Evolutionary conservation across 257 asterid genomes (phyloP), one percentile per base, ranked within the genome.

Genomic region (Phtheirospermum japonicum): DNA sequence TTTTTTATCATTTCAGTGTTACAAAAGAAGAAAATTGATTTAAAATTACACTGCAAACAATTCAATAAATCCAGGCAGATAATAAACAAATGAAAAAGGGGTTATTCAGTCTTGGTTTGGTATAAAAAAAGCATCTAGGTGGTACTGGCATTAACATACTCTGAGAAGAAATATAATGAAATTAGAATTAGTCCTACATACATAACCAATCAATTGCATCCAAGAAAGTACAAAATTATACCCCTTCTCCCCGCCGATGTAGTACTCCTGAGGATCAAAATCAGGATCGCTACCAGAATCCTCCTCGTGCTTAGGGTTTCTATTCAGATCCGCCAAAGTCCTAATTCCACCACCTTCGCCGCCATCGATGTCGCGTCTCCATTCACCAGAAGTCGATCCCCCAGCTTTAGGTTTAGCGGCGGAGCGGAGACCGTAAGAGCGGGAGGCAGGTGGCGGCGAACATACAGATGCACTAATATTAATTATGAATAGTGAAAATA

Each of bases 271-370:
- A n/a, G n/a, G n/a, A n/a, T n/a, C n/a, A n/a, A n/a, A n/a, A n/a
- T n/a, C n/a, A n/a, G n/a, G n/a, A n/a, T n/a, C n/a, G n/a, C n/a
- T n/a, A n/a, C n/a, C n/a, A n/a, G n/a, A n/a, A n/a, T n/a, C n/a
- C n/a, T n/a, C n/a, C n/a, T n/a, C n/a, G n/a, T n/a, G n/a, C n/a
- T n/a, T 74, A 45, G 73, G 64, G 46, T 61, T 76, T 71, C 77
- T 81, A 75, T 77, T 84, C 80, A 90, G 81, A 85, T 90, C 97
- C 19, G 92, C 53, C 9, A 87, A 50, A 37, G 95, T 85, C 64
- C 78, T 71, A 67, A 87, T 80, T 65, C 88, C 80, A 59, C 37
- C 37, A 3, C 77, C 67, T 10, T 69, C 70, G 8, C 67, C 67
- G n/a, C 67, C 73, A 26, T 74, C 65, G 8, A 73, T 70, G 32